Conservation (phyloP, 2,329 filamentous ascomycete species). For the Fusarium avenaceum region DNA sequence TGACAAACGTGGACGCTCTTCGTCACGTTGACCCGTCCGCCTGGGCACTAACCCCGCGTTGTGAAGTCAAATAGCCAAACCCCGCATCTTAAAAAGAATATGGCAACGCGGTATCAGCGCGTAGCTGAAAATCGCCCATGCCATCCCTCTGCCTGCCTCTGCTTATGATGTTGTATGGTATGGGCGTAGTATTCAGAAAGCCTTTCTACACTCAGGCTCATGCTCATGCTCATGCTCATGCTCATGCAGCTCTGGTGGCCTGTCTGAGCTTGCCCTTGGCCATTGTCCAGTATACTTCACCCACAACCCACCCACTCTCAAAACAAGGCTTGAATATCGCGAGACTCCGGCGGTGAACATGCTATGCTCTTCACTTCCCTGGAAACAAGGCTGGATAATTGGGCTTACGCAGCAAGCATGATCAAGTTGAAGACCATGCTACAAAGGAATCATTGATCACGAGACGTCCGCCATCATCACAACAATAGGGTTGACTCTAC, state of each 20-base stretch:
- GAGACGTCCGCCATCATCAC: slow-evolving; percentile 15
- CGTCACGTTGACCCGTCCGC: slow-evolving; percentile 44
- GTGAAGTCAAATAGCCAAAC: slow-evolving; percentile 45
- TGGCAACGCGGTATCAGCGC: slow-evolving; percentile 49
- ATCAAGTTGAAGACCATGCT: slow-evolving; percentile 4
- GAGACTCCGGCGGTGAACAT: slow-evolving; percentile 46
- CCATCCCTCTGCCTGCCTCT: not conserved
- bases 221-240: slow-evolving; percentile 35
- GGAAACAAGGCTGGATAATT: slow-evolving; percentile 14
- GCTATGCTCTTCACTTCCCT: slow-evolving; percentile 11
- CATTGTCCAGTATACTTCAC: slow-evolving; percentile 36
- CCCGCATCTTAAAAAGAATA: slow-evolving; percentile 43
- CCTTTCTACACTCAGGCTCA: slow-evolving; percentile 36
- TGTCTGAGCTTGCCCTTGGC: slow-evolving; percentile 23
- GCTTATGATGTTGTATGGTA: slow-evolving; percentile 20
- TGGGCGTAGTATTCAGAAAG: slow-evolving; percentile 20
- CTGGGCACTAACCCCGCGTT: slow-evolving; percentile 50
- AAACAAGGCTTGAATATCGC: slow-evolving; percentile 31
- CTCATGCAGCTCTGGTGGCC: slow-evolving; percentile 17
- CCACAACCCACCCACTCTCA: slow-evolving; percentile 39
- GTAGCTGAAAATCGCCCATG: slow-evolving; percentile 42
- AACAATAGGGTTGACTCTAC: slow-evolving; percentile 13
- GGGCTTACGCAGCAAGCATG: slow-evolving; percentile 1
- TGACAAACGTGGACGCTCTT: slow-evolving; percentile 17
- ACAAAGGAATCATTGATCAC: slow-evolving; percentile 23